A percentile compares a stretch with the other conserved stretches of the same genome.
phyloP scores from a whole-genome alignment of 768 basidiomycete genomes.

The Rhizopogon roseolus region DNA sequence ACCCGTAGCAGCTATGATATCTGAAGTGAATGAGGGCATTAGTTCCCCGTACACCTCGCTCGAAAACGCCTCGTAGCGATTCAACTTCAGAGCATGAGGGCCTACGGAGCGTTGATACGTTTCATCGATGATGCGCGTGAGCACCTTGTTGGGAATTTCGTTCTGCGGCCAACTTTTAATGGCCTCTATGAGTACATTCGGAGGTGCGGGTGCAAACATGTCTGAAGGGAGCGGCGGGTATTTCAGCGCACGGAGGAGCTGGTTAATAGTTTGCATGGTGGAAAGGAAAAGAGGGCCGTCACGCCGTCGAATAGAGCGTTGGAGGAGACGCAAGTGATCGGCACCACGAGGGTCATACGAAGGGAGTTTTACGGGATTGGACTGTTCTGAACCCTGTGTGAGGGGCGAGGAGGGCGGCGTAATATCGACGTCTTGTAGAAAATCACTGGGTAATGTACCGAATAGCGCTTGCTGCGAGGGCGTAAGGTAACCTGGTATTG shows the following conservation, averaged over 20 bases:
- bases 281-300: constrained; percentile 71
- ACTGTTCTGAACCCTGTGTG: constrained; percentile 22
- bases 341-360: constrained; percentile 19
- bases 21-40: constrained; percentile 66
- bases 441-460: constrained; percentile 54
- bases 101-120: constrained; percentile 93
- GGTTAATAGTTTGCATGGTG: constrained; percentile 59
- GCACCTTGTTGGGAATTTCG: constrained; percentile 60
- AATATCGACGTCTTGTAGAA: constrained; percentile 17
- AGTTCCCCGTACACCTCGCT: constrained; percentile 89
- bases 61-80: constrained; percentile 78
- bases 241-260: constrained; percentile 58
- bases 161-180: constrained; percentile 46
- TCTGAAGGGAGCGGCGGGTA: constrained; percentile 56
- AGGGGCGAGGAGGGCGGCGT: constrained; percentile 28
- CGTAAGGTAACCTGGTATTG: constrained; percentile 55
- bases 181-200: constrained; percentile 45
- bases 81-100: constrained; percentile 77
- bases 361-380: constrained; percentile 26
- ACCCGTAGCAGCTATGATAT: constrained; percentile 46
- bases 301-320: constrained; percentile 61
- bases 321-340: constrained; percentile 54
- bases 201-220: constrained; percentile 37
- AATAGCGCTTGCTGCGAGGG: constrained; percentile 61
- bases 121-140: constrained; percentile 80